Conservation (phyloP, 2,329 filamentous ascomycete genomes). For the Exophiala mesophila region DNA sequence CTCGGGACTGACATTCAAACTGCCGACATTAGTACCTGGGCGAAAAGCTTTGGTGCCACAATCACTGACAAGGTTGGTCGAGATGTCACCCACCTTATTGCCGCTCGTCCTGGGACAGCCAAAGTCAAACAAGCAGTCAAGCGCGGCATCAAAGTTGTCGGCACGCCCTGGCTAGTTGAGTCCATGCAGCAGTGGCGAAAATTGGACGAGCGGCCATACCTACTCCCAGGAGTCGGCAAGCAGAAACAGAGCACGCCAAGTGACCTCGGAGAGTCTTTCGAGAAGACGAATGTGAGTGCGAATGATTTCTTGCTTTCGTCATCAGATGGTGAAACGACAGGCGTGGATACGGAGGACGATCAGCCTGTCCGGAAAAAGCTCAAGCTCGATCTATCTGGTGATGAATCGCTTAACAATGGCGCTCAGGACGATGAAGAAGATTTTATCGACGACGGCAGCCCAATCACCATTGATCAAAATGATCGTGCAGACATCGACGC, state of each 20-base stretch:
- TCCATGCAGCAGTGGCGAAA: constrained; percentile 79
- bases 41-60: constrained; percentile 74
- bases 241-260: constrained; percentile 31
- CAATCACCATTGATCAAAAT: constrained; percentile 55
- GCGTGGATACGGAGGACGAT: constrained; percentile 22
- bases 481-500: constrained; percentile 63
- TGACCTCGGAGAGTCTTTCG: constrained; percentile 32
- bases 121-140: constrained; percentile 85
- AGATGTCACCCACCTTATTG: constrained; percentile 49
- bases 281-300: constrained; percentile 38
- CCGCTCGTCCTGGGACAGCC: constrained; percentile 66
- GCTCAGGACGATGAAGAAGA: constrained; percentile 47
- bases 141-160: constrained; percentile 84
- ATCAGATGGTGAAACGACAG: constrained; percentile 34
- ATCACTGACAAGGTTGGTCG: constrained; percentile 44
- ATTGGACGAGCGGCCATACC: constrained; percentile 71
- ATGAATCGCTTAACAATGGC: constrained; percentile 41
- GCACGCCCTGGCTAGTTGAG: constrained; percentile 81
- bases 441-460: constrained; percentile 28
- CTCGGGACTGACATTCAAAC: constrained; percentile 71
- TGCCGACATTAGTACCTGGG: constrained; percentile 84
- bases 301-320: constrained; percentile 29
- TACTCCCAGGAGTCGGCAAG: constrained; percentile 59
- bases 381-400: constrained; percentile 32
- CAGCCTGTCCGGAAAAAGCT: constrained; percentile 22